Evolutionary conservation across 1,284 basidiomycete genomes (phyloP).

Genomic region (Mycosarcoma maydis): DNA sequence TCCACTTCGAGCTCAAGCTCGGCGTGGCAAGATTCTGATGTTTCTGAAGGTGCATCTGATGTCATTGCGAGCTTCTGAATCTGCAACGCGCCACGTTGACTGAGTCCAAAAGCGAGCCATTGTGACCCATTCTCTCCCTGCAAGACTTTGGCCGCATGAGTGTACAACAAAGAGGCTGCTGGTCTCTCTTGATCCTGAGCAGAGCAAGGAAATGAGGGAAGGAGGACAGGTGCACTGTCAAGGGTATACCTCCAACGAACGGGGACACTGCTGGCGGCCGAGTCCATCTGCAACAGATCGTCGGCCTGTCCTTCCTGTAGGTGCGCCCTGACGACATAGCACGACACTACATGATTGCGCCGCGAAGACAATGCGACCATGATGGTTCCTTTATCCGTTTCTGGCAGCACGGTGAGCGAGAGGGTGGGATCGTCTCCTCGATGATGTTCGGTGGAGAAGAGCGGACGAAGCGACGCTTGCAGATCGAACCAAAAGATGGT

Average conservation of each 20-base stretch:
- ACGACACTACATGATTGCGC: slow-evolving; percentile 15
- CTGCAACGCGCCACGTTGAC: slow-evolving; percentile 9
- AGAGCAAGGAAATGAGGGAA: neutral
- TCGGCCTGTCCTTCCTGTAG: neutral
- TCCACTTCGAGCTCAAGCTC: slow-evolving; percentile 1
- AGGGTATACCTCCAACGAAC: slow-evolving; percentile 1
- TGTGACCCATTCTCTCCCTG: neutral
- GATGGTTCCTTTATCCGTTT: neutral
- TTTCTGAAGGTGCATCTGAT: neutral
- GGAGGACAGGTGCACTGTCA: slow-evolving; percentile 9
- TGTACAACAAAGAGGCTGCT: slow-evolving; percentile 7
- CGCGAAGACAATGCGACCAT: slow-evolving; percentile 17
- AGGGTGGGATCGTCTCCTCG: slow-evolving; percentile 46
- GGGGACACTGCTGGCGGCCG: neutral
- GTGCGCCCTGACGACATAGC: slow-evolving; percentile 7
- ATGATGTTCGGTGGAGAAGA: slow-evolving; percentile 29
- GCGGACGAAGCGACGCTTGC: neutral
- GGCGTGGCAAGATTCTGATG: neutral
- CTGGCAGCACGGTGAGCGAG: slow-evolving; percentile 1
- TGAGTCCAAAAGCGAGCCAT: slow-evolving; percentile 7
- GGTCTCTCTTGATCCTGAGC: neutral
- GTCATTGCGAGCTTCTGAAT: slow-evolving; percentile 1
- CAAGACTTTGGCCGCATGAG: slow-evolving; percentile 2
- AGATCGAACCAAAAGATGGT: slow-evolving; percentile 36
- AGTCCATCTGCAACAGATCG: neutral